A percentile compares a stretch with the other conserved stretches of the same genome.
Evolutionary conservation across 139 green algal genomes (phyloP).

Genomic region (Picochlorum sp.): DNA sequence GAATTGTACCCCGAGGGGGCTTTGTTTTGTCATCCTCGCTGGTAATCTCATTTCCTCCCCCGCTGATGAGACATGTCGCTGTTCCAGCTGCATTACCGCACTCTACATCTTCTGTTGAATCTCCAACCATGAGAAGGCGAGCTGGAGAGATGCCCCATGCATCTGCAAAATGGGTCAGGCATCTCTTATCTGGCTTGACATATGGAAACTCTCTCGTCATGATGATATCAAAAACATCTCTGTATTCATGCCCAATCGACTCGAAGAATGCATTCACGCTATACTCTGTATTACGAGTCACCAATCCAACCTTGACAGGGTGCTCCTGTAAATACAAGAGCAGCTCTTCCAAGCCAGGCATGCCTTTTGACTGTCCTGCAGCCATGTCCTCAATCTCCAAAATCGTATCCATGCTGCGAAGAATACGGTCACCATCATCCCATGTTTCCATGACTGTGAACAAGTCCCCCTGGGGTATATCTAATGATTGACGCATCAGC

Average conservation of each 20-base stretch:
- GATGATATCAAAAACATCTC: slow-evolving; percentile 40
- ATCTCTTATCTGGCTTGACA: slow-evolving; percentile 63
- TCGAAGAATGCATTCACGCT: slow-evolving; percentile 53
- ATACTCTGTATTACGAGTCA: slow-evolving; percentile 58
- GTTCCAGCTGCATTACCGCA: slow-evolving; percentile 57
- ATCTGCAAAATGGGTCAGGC: slow-evolving; percentile 46
- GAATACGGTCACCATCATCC: slow-evolving; percentile 29
- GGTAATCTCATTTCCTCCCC: slow-evolving; percentile 14
- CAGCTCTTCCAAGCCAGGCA: slow-evolving; percentile 37
- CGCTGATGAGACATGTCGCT: slow-evolving; percentile 53
- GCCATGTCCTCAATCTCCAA: slow-evolving; percentile 63
- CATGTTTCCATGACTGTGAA: slow-evolving; percentile 68
- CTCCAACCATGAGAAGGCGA: slow-evolving; percentile 64
- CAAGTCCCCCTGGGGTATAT: slow-evolving; percentile 56
- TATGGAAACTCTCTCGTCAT: slow-evolving; percentile 54
- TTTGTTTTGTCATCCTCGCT: not conserved
- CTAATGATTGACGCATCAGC: slow-evolving; percentile 47
- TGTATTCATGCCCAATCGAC: slow-evolving; percentile 50
- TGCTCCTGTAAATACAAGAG: slow-evolving; percentile 19
- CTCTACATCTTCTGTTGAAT: slow-evolving; percentile 45
- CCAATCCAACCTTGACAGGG: slow-evolving; percentile 40
- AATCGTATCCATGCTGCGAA: slow-evolving; percentile 33
- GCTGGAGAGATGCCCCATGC: slow-evolving; percentile 37
- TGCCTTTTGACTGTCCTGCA: slow-evolving; percentile 17
- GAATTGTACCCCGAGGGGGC: slow-evolving; percentile 38